Percentiles rank a stretch among this genome's conserved stretches.
phyloP scores from a whole-genome alignment of 2,329 filamentous ascomycete species.

The Beauveria pseudobassiana region DNA sequence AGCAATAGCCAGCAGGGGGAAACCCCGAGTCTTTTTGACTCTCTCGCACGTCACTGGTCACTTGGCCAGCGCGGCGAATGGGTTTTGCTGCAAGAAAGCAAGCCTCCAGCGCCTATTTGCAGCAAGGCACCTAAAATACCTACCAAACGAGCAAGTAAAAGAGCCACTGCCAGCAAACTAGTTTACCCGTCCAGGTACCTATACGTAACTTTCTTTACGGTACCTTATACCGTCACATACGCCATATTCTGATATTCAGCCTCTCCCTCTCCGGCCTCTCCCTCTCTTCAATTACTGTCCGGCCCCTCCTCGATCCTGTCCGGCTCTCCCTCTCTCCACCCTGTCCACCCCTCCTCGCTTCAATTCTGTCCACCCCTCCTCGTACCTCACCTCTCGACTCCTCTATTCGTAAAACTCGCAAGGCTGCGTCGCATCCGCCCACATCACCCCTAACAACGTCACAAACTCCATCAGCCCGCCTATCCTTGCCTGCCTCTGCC shows the following conservation, averaged over 20 bases:
- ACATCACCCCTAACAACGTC: slow-evolving; percentile 29
- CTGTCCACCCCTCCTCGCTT: too few species aligned
- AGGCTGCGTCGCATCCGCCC: slow-evolving; percentile 10
- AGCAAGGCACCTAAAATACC: background rate
- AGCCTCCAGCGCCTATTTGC: background rate
- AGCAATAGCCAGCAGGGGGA: too few species aligned
- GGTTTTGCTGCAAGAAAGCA: background rate
- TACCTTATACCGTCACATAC: too few species aligned
- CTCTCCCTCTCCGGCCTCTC: background rate
- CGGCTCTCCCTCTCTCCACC: background rate
- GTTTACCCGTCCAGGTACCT: too few species aligned
- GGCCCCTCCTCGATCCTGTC: background rate
- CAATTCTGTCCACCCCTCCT: background rate
- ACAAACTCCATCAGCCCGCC: slow-evolving; percentile 20
- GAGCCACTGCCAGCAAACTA: too few species aligned
- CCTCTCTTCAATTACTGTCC: background rate
- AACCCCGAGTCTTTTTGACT: background rate
- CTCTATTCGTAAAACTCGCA: background rate
- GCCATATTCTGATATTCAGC: too few species aligned
- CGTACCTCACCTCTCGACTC: background rate
- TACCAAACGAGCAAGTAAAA: too few species aligned
- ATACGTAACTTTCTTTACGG: too few species aligned
- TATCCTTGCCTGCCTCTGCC: slow-evolving; percentile 1
- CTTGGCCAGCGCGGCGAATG: too few species aligned
- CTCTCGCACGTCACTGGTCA: background rate